Base-by-base conservation (phyloP, 768 basidiomycete genomes). In the Glaciozyma martinii region DNA sequence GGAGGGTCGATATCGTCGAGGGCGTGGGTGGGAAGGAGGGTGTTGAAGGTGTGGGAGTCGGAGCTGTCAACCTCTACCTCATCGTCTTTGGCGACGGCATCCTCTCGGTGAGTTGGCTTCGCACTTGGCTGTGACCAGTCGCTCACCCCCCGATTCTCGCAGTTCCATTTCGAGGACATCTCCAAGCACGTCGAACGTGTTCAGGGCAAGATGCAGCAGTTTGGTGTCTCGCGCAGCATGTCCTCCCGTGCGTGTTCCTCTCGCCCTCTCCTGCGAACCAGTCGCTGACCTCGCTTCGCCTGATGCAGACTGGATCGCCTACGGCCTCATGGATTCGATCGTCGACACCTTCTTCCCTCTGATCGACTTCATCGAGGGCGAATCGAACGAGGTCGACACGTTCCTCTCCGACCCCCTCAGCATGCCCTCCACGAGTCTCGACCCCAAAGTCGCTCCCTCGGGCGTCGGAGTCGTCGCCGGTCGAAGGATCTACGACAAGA, bases 331-430 rank as follows among this genome's bases (percentile, higher is more conserved):
- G 68, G 93, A 95, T 73, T 93, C 90, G 1, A 85, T 97, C 59
- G 91, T 97, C 27, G 92, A 97, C 74, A 86, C 89, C 1, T 93
- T 93, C 77, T 90, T 91, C 75, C 90, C 90, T 1, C 81, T 90
- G 64, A 78, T 92, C 64, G 82, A 85, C 68, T 84, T 85, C 64
- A 86, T 95, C 44, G 89, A 89, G 72, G 80, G 80, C 55, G 92
- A 94, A 73, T 86, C 90, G 4, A 80, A 84, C 65, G 83, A 83
- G 23, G 85, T 93, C 60, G 90, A 93, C 72, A 80, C 82, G 18
- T 76, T 88, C 46, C 84, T 92, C 12, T 76, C 77, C 27, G 77
- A 79, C 64, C 79, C 78, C 16, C 70, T 77, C 30, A 69, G 59
- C n/a, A 69, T 75, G 56, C 40, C 60, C 16, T 27, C 27, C 10